A percentile compares a stretch with the other conserved stretches of the same genome.
These are phyloP conservation scores for Leucosporidium scottii DNA, from an alignment of 768 basidiomycete species.

Conservation along the genomic window DNA sequence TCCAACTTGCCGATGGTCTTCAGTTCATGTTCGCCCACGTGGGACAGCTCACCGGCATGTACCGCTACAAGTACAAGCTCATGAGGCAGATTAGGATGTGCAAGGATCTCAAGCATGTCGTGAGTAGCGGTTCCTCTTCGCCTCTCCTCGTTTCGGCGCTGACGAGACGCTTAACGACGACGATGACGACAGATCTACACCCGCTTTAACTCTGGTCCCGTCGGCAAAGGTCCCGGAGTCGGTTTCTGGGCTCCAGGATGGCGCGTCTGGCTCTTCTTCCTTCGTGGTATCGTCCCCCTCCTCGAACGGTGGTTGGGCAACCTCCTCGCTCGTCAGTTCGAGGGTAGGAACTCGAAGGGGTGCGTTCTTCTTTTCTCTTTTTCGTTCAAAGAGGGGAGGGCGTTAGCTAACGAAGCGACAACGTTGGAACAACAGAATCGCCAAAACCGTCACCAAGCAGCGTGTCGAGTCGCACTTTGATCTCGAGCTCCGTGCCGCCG, in stretches of 20 bases:
- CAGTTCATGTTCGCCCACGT: slow-evolving; percentile 98
- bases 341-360: slow-evolving; percentile 68
- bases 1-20: slow-evolving; percentile 95
- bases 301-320: slow-evolving; percentile 98
- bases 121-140: slow-evolving; percentile 29
- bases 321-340: slow-evolving; percentile 93
- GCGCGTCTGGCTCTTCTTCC: slow-evolving; percentile 99
- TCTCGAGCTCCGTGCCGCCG: slow-evolving; percentile 90
- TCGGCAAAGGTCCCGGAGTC: slow-evolving; percentile 96
- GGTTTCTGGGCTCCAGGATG: slow-evolving; percentile 99
- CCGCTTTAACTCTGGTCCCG: slow-evolving; percentile 98
- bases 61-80: slow-evolving; percentile 99
- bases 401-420: too few species aligned
- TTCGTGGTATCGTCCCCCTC: slow-evolving; percentile 95
- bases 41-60: slow-evolving; percentile 98
- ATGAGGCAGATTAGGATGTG: slow-evolving; percentile 99
- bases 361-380: background rate
- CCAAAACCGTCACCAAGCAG: slow-evolving; percentile 98
- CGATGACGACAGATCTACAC: slow-evolving; percentile 61
- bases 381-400: too few species aligned
- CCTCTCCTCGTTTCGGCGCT: background rate
- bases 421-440: slow-evolving; percentile 69
- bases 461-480: slow-evolving; percentile 98
- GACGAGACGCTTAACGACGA: background rate
- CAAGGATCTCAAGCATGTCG: slow-evolving; percentile 91